Evolutionary conservation across 495 filamentous ascomycete species (phyloP).

Genomic region (Tuber calosporum): DNA sequence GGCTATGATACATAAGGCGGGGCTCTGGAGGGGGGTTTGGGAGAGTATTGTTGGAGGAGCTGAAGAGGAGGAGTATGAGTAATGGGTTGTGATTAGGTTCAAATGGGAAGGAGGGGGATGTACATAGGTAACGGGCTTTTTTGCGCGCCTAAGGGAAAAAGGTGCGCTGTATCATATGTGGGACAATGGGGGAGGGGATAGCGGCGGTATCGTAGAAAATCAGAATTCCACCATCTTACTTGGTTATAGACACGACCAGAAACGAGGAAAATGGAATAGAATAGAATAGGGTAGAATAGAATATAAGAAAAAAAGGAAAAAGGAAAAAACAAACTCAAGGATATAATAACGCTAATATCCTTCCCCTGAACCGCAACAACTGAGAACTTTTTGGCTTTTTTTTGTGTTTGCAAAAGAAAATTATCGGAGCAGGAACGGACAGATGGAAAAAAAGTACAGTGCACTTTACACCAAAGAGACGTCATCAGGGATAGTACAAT

Average conservation of each 20-base stretch:
- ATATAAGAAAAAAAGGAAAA: not conserved
- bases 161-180: not conserved
- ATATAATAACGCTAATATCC: not conserved
- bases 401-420: not conserved
- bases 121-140: not conserved
- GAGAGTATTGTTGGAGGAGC: constrained; percentile 45
- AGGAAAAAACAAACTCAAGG: not conserved
- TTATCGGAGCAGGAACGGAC: not conserved
- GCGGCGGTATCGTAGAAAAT: not conserved
- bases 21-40: constrained; percentile 82
- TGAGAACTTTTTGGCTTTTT: not conserved
- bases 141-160: not conserved
- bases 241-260: not conserved
- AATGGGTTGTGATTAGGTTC: not conserved
- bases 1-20: constrained; percentile 90
- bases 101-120: not conserved
- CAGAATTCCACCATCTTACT: not conserved
- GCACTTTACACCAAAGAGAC: not conserved
- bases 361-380: not conserved
- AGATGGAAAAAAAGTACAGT: not conserved
- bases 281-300: not conserved
- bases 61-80: constrained; percentile 45
- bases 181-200: not conserved
- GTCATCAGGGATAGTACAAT: not conserved
- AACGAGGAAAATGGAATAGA: not conserved